A percentile compares a stretch with the other conserved stretches of the same genome.
Evolutionary conservation across 768 basidiomycete species (phyloP).

Genomic region (Trametes maxima): DNA sequence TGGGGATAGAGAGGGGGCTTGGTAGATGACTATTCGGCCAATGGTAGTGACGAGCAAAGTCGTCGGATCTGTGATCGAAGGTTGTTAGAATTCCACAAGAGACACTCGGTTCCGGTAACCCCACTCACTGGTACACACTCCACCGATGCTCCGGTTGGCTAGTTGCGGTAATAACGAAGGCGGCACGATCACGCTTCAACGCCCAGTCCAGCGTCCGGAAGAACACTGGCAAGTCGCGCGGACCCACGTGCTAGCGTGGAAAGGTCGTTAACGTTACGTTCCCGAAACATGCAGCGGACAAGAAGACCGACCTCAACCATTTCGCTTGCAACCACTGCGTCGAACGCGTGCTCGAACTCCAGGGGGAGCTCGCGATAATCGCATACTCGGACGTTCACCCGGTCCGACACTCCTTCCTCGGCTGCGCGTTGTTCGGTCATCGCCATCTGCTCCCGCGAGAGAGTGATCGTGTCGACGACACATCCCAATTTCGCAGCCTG

Average conservation of each 20-base stretch:
- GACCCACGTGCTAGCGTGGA: constrained; percentile 37
- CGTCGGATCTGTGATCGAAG: not conserved
- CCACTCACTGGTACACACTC: not conserved
- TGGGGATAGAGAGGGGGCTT: not conserved
- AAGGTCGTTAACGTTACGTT: not conserved
- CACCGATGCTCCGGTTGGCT: constrained; percentile 41
- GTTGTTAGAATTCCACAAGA: not conserved
- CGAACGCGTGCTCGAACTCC: constrained; percentile 41
- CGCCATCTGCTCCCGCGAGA: constrained; percentile 41
- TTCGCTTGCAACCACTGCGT: constrained; percentile 44
- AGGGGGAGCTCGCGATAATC: constrained; percentile 43
- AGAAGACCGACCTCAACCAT: constrained; percentile 47
- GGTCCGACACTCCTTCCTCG: constrained; percentile 30
- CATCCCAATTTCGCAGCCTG: constrained; percentile 45
- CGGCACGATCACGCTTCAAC: constrained; percentile 38
- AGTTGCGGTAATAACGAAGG: constrained; percentile 45
- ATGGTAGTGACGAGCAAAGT: constrained; percentile 16
- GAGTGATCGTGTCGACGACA: constrained; percentile 46
- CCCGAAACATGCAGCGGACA: not conserved
- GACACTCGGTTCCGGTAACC: not conserved
- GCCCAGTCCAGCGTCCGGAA: constrained; percentile 43
- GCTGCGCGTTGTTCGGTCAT: constrained; percentile 42
- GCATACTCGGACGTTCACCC: constrained; percentile 42
- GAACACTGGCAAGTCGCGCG: constrained; percentile 41
- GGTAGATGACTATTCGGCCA: constrained; percentile 15